Base-by-base conservation (phyloP, 306 rosid species). In the Dryas alaskensis region DNA sequence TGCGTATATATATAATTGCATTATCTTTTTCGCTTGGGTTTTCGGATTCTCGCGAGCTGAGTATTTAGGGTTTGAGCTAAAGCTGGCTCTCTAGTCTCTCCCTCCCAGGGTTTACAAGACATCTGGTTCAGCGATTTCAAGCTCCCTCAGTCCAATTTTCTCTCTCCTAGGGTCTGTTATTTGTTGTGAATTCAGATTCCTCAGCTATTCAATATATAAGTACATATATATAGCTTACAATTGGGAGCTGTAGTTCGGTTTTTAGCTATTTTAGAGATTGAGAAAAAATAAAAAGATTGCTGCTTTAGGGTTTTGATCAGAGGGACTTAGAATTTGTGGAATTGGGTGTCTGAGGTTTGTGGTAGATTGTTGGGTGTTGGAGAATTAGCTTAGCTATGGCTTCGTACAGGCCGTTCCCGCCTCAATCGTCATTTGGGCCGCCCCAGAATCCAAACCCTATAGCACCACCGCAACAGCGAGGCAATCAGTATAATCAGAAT, bases 351-450 rank as follows among this genome's bases (percentile, higher is more conserved):
- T 66, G 3, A 25, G 53, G 31, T 72, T 31, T 64, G 52, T 17
- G 37, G 60, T 22, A 8, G 22, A 8, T 16, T 62, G 44, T 19
- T 46, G 37, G 70, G 64, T 73, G 47, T 59, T 76, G 25, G 72
- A 60, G 76, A 72, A 76, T 80, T 31, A 43, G 66, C 59, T 80
- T 43, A 39, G 65, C 44, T 69, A 95, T 95, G 99, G 98, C 98
- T 81, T 92, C 98, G 12, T 95, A 87, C 79, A 74, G 98, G 85
- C 98, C 99, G 7, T 89, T 90, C 81, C 96, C 96, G 72, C 91
- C 96, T n/a, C 98, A 87, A 81, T 65, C 96, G 6, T 81, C 96
- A 6, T 80, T 84, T 53, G 86, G 50, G 59, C 79, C 84, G 19
- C 64, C 88, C 10, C 76, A 92, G 25, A 84, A 70, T 86, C 98